These are phyloP conservation scores for Taiwanofungus camphoratus DNA, from an alignment of 1,284 basidiomycete genomes.

Conservation along the genomic window DNA sequence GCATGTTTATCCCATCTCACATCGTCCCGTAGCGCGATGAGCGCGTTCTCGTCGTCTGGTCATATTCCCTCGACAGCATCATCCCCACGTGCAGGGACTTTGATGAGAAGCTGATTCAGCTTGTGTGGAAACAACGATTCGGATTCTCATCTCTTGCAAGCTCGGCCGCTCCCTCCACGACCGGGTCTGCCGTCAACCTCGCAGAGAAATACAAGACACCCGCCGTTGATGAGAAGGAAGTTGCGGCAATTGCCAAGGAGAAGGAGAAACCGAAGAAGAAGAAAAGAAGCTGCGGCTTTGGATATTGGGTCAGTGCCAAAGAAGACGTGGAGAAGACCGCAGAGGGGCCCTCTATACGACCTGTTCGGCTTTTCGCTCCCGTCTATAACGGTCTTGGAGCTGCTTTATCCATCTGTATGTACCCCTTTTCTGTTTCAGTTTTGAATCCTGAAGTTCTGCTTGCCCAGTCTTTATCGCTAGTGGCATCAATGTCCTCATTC, in stretches of 20 bases:
- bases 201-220: constrained; percentile 34
- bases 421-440: constrained; percentile 3
- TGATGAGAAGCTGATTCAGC: constrained; percentile 74
- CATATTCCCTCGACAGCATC: constrained; percentile 67
- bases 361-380: constrained; percentile 71
- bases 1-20: background rate
- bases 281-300: constrained; percentile 29
- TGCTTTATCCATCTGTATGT: constrained; percentile 57
- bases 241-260: constrained; percentile 28
- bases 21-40: constrained; percentile 53
- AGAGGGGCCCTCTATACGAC: constrained; percentile 35
- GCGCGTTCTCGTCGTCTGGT: constrained; percentile 71
- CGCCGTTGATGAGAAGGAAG: constrained; percentile 18
- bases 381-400: constrained; percentile 71
- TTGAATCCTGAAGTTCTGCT: background rate
- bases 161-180: constrained; percentile 33
- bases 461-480: constrained; percentile 54
- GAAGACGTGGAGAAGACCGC: constrained; percentile 47
- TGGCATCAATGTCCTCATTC: constrained; percentile 52
- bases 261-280: constrained; percentile 26
- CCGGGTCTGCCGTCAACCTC: constrained; percentile 48
- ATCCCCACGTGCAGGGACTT: constrained; percentile 61
- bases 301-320: constrained; percentile 32
- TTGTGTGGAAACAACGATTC: constrained; percentile 66
- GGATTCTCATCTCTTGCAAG: constrained; percentile 31